Conservation (phyloP, 2,329 filamentous ascomycete species). For the Cladobotryum protrusum region DNA sequence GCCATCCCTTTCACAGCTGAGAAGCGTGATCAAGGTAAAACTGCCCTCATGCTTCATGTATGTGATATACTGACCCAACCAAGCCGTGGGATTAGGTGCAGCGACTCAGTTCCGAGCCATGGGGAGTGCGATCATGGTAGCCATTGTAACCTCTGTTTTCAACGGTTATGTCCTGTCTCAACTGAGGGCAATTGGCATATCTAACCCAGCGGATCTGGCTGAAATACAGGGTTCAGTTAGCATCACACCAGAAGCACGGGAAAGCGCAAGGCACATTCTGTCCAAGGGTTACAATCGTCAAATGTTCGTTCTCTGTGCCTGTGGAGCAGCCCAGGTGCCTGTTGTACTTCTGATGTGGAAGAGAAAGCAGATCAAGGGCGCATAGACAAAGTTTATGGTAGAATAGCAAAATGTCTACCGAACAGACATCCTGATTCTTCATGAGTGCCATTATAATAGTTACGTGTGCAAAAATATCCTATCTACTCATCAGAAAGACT, state of each 20-base stretch:
- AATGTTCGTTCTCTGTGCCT: not conserved
- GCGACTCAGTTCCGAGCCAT: not conserved
- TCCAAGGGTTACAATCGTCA: conserved; percentile 2
- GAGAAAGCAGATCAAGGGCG: not conserved
- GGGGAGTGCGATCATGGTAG: conserved; percentile 2
- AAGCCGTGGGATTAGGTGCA: not conserved
- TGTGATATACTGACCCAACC: too few relatives aligned
- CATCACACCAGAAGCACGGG: not conserved
- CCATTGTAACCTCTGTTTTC: not conserved
- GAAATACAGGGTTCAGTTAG: not conserved
- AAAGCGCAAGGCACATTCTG: not conserved
- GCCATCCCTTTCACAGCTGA: not conserved
- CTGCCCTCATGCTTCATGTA: too few relatives aligned
- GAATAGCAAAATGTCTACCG: too few relatives aligned
- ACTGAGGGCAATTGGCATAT: not conserved
- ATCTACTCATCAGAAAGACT: too few relatives aligned
- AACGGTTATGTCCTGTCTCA: not conserved
- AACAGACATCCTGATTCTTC: too few relatives aligned
- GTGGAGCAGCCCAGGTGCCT: not conserved
- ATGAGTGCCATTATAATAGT: too few relatives aligned
- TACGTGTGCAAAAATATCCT: too few relatives aligned
- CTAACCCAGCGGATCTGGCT: not conserved
- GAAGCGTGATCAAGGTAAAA: not conserved
- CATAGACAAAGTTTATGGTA: not conserved
- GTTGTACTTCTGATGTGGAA: not conserved